Base-by-base conservation (phyloP, 1,284 basidiomycete genomes). In the Inonotus obliquus region DNA sequence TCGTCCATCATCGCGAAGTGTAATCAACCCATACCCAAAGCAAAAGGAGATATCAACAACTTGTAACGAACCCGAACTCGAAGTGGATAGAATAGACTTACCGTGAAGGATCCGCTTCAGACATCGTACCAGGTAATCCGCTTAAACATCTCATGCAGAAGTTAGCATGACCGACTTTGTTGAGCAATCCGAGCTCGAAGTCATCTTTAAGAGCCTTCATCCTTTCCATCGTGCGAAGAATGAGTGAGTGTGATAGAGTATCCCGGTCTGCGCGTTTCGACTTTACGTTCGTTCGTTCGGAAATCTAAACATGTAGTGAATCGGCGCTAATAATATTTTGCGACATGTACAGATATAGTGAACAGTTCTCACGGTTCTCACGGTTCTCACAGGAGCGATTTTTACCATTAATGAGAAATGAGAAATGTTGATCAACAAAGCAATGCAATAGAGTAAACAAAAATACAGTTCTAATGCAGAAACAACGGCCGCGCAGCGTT, bases 21-120 rank as follows among this genome's bases (percentile, higher is more conserved):
- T 9, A 32, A 32, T 32, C 32, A 21, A 44, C 10, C 17, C 41
- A 44, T 21, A 44, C 41, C 13, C n/a, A 6, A 17, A 7, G 41
- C 17, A n/a, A 1, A 2, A 9, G 7, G 17, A n/a, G 41, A n/a
- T 7, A 44, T 44, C 41, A 21, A 14, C 17, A 6, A 3, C 41
- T 6, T 14, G 6, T 14, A 19, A n/a, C 41, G 5, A 44, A 1
- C 7, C 7, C 19, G 17, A 44, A 44, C 41, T 44, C 13, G 19
- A 21, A 44, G 9, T 32, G 4, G n/a, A 58, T 17, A 44, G 19
- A 32, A 27, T 21, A 35, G 19, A 19, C 62, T 60, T 44, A 61
- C 63, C 63, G 59, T 19, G 59, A 56, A 4, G 63, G 47, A 48
- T 64, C 63, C 19, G 59, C 63, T 41, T 64, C 63, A 6, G 59